Base-by-base conservation (phyloP, 768 basidiomycete species). In the Filobasidium wieringae region DNA sequence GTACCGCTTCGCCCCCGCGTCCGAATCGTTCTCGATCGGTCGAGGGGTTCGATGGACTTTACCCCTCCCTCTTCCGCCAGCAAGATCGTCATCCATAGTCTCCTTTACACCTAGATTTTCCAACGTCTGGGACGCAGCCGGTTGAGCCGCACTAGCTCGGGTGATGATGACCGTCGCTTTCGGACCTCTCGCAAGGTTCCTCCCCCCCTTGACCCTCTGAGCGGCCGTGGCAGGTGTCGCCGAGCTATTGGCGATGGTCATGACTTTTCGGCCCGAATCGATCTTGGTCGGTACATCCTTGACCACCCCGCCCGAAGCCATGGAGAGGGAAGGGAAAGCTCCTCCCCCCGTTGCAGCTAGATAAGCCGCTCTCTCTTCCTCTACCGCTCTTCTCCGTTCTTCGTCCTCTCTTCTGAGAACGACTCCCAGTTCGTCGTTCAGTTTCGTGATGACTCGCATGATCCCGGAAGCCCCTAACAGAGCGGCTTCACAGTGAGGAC, bases 401-500 rank as follows among this genome's bases (percentile, higher is more conserved):
- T 68, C 58, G 56, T 71, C 70, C 33, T 50, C 51, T 19, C 53
- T 58, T 4, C 55, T 60, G n/a, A 70, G 27, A 29, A 69, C 66
- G 4, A 47, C 55, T 9, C 66, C 63, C 39, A 73, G 61, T 39
- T 73, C 67, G 19, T 31, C 33, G 51, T 70, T 61, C 2, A 73
- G 26, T 19, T 64, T 60, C 2, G 63, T 57, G 53, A 69, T 59
- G 7, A 70, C 63, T 2, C 72, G 62, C 17, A 47, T 47, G 4
- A 22, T 69, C 59, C 27, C 66, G 62, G 34, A 64, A 58, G 32
- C 68, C 58, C 8, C 58, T 30, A 68, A 53, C 0, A 73, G 58
- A 4, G 63, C 51, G 19, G 57, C 45, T 30, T 33, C 24, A 59
- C 75, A 76, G 26, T 68, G 73, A 29, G 75, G 75, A 59, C 75